Evolutionary conservation across 2,329 filamentous ascomycete genomes (phyloP), one percentile per base, ranked within the genome.

Genomic region (Paracoccidioides brasiliensis): DNA sequence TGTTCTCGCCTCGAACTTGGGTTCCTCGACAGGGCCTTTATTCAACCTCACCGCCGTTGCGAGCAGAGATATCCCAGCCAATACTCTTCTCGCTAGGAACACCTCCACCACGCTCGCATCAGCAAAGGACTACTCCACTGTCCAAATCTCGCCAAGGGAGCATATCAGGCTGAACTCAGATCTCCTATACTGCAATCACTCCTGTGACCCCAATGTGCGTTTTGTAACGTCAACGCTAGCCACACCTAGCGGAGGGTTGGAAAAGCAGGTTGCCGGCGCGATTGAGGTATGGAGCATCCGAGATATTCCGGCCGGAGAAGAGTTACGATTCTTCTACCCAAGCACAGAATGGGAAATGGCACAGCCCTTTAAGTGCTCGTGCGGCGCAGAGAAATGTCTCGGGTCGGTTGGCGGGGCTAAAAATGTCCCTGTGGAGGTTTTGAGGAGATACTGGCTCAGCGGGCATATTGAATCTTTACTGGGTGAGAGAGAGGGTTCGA

Each of bases 271-370:
- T 30, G 37, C 45, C 2, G 59, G 59, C 3, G 58, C 58, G 0
- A 56, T 61, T 15, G 58, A 61, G 33, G 58, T 61, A 5, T 61
- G 60, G 60, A 61, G 60, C 52, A 14, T 51, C 1, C 38, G 58
- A 14, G 56, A 59, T 28, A 61, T 61, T 42, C 41, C 45, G 40
- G 65, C 58, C 7, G 72, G 72, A 1, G 71, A 74, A 40, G 69
- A 72, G 53, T 57, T 75, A 46, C 70, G 71, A 66, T 88, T 87
- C 72, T 88, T 88, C 71, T 88, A 88, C 63, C 84, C 85, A 3
- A 86, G 82, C 54, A 87, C 84, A 1, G 85, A 88, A 70, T 88
- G 83, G 83, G 64, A 75, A 64, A 87, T 88, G 84, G 80, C 81
- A 37, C 84, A 88, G 72, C 77, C 82, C 3, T 88, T 88, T 65